Conservation (phyloP, 306 rosid genomes). For the Dryas octopetala region DNA sequence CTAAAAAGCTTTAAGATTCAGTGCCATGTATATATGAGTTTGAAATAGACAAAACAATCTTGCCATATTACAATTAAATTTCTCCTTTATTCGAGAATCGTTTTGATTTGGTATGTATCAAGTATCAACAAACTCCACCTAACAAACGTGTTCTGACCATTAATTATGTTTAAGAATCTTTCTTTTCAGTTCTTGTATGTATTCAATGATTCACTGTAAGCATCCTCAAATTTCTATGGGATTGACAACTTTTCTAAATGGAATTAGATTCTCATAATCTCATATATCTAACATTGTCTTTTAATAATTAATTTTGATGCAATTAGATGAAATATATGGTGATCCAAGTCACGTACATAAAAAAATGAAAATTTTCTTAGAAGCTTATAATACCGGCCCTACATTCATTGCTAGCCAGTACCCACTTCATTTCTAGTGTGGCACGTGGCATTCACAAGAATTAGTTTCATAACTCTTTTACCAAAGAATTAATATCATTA, state of each 20-base stretch:
- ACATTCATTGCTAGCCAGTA: no score
- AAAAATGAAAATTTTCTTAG: no score
- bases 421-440: no score
- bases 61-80: not conserved
- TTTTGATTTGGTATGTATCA: not conserved
- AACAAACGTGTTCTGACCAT: not conserved
- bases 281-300: not conserved
- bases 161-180: not conserved
- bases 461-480: no score
- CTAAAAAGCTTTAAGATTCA: not conserved
- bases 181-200: no score
- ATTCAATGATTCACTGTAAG: slow-evolving; percentile 3
- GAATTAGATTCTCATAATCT: not conserved
- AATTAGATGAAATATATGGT: not conserved
- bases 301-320: not conserved
- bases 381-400: no score
- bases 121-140: not conserved
- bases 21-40: not conserved
- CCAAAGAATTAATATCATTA: no score
- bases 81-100: not conserved
- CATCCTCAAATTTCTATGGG: not conserved
- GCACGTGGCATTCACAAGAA: no score
- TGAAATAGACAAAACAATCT: not conserved
- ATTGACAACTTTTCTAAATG: not conserved
- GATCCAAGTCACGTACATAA: not conserved